Percentiles rank a stretch among this genome's conserved stretches.
These are phyloP conservation scores for Cercophora newfieldiana DNA, from an alignment of 495 filamentous ascomycete species.

Conservation along the genomic window DNA sequence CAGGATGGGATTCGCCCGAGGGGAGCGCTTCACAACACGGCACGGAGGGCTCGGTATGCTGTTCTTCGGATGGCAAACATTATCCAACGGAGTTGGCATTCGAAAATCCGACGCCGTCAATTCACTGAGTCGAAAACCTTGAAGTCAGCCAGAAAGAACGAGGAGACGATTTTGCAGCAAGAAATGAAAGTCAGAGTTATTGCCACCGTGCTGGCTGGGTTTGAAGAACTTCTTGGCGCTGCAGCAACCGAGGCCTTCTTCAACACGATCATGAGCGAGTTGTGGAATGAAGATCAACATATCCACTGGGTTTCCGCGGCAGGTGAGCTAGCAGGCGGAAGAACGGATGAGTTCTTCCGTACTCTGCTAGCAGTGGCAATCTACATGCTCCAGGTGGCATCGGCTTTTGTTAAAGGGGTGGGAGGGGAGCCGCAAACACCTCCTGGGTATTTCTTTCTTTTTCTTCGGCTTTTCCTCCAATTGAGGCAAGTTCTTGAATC, in stretches of 20 bases:
- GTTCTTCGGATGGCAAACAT: neutral
- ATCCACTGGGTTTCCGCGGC: neutral
- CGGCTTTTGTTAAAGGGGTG: neutral
- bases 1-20: neutral
- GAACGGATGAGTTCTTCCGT: neutral
- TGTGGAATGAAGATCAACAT: neutral
- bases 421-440: neutral
- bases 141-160: neutral
- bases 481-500: too few species aligned
- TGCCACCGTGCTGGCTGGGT: neutral
- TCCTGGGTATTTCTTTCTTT: neutral
- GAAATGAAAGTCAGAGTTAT: neutral
- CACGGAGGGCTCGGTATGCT: neutral
- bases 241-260: neutral
- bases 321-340: neutral
- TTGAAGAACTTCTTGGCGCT: neutral
- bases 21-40: too few species aligned
- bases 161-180: neutral
- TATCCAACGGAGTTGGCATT: neutral
- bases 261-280: neutral
- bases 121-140: neutral
- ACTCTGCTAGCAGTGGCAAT: neutral
- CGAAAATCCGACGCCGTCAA: neutral
- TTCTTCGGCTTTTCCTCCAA: neutral
- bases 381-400: constrained; percentile 5